Base-by-base conservation (phyloP, 1,139 yeast genomes). In the Blastobotrys malaysiensis region DNA sequence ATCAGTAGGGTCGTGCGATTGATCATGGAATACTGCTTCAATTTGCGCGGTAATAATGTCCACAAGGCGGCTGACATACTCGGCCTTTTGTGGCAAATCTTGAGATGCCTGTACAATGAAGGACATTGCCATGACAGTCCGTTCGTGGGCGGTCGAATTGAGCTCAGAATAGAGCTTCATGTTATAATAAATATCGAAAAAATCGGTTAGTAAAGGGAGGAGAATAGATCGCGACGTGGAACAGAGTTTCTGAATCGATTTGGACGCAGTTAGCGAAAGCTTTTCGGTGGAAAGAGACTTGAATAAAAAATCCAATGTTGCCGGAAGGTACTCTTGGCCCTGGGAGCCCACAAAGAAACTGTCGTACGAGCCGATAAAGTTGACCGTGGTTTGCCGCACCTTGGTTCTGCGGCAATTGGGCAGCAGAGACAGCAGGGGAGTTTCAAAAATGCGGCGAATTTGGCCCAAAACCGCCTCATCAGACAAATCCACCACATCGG, bases 201-300 rank as follows among this genome's bases (percentile, higher is more conserved):
- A 71, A 2, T 69, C 61, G 0, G 65, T 62, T 24, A 69, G 55
- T 49, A 69, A 64, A 7, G 53, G 59, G 0, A 63, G 58, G 3
- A 73, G 60, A 14, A 57, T 60, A 2, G 54, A 47, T 13, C 75
- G 63, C 48, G 73, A 65, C 1, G 68, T 65, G 1, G 69, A 62
- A 55, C 76, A 73, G 13, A 73, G 63, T 53, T 69, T 69, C 45
- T 65, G 70, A 13, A 73, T 68, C 1, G 76, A 70, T 18, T 67
- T 55, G 0, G 77, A 71, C 1, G 76, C 75, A 0, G 66, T 61
- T 5, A 61, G 57, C 9, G 74, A 64, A 20, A 73, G 55, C 2
- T 58, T 27, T 4, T 66, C 55, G 13, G 61, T 53, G 18, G 60
- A 56, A 24, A 73, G 59, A 5, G 73, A 69, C 20, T 65, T 60